phyloP scores from a whole-genome alignment of 2,329 filamentous ascomycete genomes.

The Fusarium staphyleae region DNA sequence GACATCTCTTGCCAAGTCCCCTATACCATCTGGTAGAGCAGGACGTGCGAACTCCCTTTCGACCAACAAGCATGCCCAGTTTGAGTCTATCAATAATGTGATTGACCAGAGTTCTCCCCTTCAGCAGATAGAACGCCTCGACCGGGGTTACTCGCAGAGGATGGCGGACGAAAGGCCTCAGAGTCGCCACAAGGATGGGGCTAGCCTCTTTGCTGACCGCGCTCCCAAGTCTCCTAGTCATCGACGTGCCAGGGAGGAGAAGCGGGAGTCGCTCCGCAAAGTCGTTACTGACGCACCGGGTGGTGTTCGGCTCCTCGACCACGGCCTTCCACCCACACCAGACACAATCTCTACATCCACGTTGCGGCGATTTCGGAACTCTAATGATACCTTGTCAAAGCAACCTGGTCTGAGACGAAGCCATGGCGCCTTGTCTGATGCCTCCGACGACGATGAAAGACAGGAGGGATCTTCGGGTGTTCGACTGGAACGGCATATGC shows the following conservation, averaged over 20 bases:
- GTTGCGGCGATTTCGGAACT: slow-evolving; percentile 58
- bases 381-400: slow-evolving; percentile 55
- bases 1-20: slow-evolving; percentile 31
- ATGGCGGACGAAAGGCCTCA: slow-evolving; percentile 44
- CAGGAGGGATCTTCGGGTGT: slow-evolving; percentile 29
- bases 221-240: slow-evolving; percentile 28
- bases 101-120: slow-evolving; percentile 57
- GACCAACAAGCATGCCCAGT: slow-evolving; percentile 46
- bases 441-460: slow-evolving; percentile 33
- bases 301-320: slow-evolving; percentile 51
- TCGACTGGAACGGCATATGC: slow-evolving; percentile 22
- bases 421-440: slow-evolving; percentile 44
- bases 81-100: slow-evolving; percentile 56
- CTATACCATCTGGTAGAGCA: slow-evolving; percentile 14
- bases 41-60: slow-evolving; percentile 44
- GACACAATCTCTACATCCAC: slow-evolving; percentile 67
- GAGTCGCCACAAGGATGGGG: slow-evolving; percentile 38
- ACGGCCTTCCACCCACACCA: slow-evolving; percentile 62
- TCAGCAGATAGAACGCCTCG: slow-evolving; percentile 58
- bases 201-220: slow-evolving; percentile 24
- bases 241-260: slow-evolving; percentile 53
- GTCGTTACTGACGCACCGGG: slow-evolving; percentile 57
- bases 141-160: slow-evolving; percentile 44
- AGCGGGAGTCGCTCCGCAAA: slow-evolving; percentile 55
- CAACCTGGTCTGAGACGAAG: slow-evolving; percentile 42